A percentile compares a stretch with the other conserved stretches of the same genome.
Conservation (phyloP, 257 asterid species). For the Verbena officinalis region DNA sequence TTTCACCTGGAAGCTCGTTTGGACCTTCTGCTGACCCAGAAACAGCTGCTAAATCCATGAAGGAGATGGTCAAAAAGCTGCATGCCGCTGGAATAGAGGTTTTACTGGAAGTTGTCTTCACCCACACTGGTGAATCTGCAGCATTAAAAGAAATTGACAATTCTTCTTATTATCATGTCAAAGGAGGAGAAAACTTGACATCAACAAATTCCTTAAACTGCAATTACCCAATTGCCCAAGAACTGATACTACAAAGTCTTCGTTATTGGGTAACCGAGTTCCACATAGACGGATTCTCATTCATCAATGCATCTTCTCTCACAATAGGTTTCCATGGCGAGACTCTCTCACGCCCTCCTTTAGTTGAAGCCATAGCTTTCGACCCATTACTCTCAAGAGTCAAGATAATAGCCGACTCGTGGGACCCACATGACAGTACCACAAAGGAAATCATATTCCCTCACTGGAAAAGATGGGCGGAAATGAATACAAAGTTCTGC, state of each 20-base stretch:
- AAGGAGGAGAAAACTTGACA: slow-evolving; percentile 38
- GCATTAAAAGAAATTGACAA: slow-evolving; percentile 56
- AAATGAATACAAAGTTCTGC: slow-evolving; percentile 65
- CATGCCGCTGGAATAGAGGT: slow-evolving; percentile 80
- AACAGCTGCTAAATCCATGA: slow-evolving; percentile 55
- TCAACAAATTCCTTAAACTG: slow-evolving; percentile 59
- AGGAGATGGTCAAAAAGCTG: slow-evolving; percentile 85
- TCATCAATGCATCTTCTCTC: slow-evolving; percentile 68
- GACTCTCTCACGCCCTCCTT: slow-evolving; percentile 78
- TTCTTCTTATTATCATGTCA: slow-evolving; percentile 44
- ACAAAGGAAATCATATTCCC: slow-evolving; percentile 59
- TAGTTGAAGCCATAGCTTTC: slow-evolving; percentile 84
- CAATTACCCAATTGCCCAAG: slow-evolving; percentile 72
- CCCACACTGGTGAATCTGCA: slow-evolving; percentile 61
- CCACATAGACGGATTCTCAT: slow-evolving; percentile 86
- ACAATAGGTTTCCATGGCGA: slow-evolving; percentile 63
- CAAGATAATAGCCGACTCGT: slow-evolving; percentile 77
- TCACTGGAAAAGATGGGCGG: slow-evolving; percentile 99
- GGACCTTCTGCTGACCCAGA: slow-evolving; percentile 44
- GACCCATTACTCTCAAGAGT: slow-evolving; percentile 84
- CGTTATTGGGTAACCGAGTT: slow-evolving; percentile 85
- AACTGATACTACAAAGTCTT: slow-evolving; percentile 81
- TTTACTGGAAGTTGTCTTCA: slow-evolving; percentile 84
- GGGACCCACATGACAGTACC: slow-evolving; percentile 57
- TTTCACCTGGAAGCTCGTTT: slow-evolving; percentile 55